Evolutionary conservation across 352 stramenopile genomes (phyloP).

Genomic region (Globisporangium middletonii): DNA sequence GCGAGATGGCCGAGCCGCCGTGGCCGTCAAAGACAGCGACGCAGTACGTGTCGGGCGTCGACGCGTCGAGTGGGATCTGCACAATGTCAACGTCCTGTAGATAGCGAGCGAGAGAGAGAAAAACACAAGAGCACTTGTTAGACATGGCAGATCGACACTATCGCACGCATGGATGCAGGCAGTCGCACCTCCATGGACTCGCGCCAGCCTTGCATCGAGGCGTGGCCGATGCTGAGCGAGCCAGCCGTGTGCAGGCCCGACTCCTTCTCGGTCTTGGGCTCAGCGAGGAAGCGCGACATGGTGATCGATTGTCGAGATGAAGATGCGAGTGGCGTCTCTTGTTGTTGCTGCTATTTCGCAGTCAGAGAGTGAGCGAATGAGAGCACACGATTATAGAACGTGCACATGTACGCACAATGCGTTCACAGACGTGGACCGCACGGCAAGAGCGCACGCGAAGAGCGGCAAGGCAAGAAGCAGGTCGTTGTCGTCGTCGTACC

Average conservation of each 20-base stretch:
- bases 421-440: background rate
- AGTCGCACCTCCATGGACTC: conserved; percentile 73
- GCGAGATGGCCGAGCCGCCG: conserved; percentile 59
- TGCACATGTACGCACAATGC: background rate
- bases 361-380: background rate
- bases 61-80: conserved; percentile 51
- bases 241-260: conserved; percentile 34
- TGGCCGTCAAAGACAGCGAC: conserved; percentile 85
- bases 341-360: background rate
- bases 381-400: too few relatives aligned
- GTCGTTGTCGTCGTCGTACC: background rate
- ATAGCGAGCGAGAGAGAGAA: background rate
- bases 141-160: background rate
- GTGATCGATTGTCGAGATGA: background rate
- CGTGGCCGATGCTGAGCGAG: conserved; percentile 56
- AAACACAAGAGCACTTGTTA: background rate
- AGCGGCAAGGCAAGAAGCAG: background rate
- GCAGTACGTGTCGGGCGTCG: conserved; percentile 47
- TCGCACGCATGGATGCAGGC: background rate
- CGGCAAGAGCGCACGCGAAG: background rate
- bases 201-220: conserved; percentile 81
- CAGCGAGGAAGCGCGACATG: conserved; percentile 84
- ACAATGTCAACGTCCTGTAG: conserved; percentile 70
- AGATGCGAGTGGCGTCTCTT: background rate
- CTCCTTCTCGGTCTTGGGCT: conserved; percentile 74